A percentile compares a stretch with the other conserved stretches of the same genome.
phyloP scores from a whole-genome alignment of 352 stramenopile genomes.

The Phytopythium delawarense region DNA sequence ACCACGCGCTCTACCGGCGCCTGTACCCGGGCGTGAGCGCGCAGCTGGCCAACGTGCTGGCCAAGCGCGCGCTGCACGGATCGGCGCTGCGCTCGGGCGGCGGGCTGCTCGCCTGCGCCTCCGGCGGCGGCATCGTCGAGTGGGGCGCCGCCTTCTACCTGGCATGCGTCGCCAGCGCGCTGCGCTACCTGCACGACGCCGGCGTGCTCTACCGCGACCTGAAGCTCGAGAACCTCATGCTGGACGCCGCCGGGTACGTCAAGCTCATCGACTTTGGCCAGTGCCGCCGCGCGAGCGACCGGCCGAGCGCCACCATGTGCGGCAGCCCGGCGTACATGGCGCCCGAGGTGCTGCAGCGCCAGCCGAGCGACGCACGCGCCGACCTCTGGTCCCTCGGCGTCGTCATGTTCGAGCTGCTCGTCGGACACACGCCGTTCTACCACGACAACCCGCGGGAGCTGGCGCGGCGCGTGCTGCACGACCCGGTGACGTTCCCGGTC shows the following conservation, averaged over 20 bases:
- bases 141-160: conserved; percentile 87
- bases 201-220: conserved; percentile 84
- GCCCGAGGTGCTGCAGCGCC: conserved; percentile 61
- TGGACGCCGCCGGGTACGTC: conserved; percentile 88
- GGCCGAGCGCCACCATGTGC: conserved; percentile 64
- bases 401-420: conserved; percentile 85
- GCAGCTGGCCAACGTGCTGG: conserved; percentile 21
- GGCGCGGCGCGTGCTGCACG: conserved; percentile 66
- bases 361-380: conserved; percentile 59
- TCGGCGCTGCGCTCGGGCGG: no score
- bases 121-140: conserved; percentile 15
- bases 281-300: conserved; percentile 18
- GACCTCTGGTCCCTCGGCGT: conserved; percentile 84
- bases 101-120: no score
- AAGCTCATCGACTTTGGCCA: conserved; percentile 74
- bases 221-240: conserved; percentile 89
- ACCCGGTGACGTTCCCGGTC: conserved; percentile 61
- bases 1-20: no score
- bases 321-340: conserved; percentile 84
- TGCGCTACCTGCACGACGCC: conserved; percentile 71
- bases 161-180: conserved; percentile 77
- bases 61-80: no score
- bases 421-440: conserved; percentile 86
- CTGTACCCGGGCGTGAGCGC: neutral
- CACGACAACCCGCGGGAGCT: conserved; percentile 75